Evolutionary conservation across 2,329 filamentous ascomycete genomes (phyloP).

Genomic region (Coniochaeta hoffmannii): DNA sequence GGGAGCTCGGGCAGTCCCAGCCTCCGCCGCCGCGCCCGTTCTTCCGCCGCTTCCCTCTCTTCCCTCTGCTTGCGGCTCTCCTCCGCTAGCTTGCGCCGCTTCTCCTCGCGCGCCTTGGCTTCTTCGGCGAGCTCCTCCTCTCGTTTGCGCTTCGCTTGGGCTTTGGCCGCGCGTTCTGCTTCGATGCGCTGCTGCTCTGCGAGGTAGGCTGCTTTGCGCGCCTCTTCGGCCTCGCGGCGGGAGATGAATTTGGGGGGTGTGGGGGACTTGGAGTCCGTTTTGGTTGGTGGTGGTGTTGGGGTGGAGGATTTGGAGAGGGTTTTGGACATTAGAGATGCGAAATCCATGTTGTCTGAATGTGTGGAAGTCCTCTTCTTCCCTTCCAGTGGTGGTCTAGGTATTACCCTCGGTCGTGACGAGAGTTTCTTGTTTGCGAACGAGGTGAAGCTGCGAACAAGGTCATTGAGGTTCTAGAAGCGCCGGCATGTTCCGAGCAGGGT

Average conservation of each 20-base stretch:
- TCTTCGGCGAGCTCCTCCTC: constrained; percentile 78
- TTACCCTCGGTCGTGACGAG: background rate
- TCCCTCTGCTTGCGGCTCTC: constrained; percentile 65
- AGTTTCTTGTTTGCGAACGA: no score
- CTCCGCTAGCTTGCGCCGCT: constrained; percentile 72
- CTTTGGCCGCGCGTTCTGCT: constrained; percentile 60
- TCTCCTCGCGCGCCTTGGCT: constrained; percentile 67
- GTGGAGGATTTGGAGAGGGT: constrained; percentile 77
- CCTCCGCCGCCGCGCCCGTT: constrained; percentile 63
- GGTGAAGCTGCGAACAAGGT: constrained; percentile 3
- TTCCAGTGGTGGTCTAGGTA: background rate
- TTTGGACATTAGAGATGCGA: constrained; percentile 85
- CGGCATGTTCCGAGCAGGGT: background rate
- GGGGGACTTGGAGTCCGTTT: background rate
- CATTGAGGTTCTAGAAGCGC: constrained; percentile 5
- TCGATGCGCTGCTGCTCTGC: constrained; percentile 74
- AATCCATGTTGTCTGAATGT: constrained; percentile 64
- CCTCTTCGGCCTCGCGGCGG: constrained; percentile 78
- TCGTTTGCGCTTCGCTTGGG: constrained; percentile 74
- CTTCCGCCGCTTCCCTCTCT: constrained; percentile 66
- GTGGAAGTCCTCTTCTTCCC: background rate
- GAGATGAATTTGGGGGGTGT: constrained; percentile 63
- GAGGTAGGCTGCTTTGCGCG: constrained; percentile 70
- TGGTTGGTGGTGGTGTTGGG: constrained; percentile 10
- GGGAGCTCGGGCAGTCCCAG: constrained; percentile 73